Conservation (phyloP, 208 protist species). For the Lotmaria passim region DNA sequence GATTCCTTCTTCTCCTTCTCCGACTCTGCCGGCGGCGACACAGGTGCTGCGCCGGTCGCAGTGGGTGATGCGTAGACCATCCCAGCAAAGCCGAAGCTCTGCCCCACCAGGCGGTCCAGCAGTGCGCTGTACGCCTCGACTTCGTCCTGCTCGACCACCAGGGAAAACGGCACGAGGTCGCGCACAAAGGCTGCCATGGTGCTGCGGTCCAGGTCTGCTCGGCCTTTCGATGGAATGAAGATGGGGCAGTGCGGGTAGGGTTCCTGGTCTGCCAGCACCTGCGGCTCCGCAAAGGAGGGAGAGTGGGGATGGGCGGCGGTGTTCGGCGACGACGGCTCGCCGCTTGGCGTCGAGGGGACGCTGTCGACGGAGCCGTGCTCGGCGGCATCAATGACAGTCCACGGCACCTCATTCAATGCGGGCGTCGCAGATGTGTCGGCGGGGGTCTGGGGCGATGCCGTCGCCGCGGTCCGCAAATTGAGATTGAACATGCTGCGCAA, state of each 20-base stretch:
- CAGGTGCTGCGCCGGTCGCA: neutral
- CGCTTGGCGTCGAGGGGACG: conserved; percentile 18
- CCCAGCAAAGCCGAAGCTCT: conserved; percentile 47
- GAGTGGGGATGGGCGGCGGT: neutral
- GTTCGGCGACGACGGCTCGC: neutral
- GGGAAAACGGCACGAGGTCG: conserved; percentile 76
- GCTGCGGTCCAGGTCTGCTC: conserved; percentile 55
- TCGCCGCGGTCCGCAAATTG: conserved; percentile 21
- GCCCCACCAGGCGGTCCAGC: conserved; percentile 64
- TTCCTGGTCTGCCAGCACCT: conserved; percentile 15
- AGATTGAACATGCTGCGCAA: conserved; percentile 27
- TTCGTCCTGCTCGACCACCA: conserved; percentile 83
- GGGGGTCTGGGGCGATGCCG: neutral
- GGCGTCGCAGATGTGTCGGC: neutral
- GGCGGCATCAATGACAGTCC: conserved; percentile 13
- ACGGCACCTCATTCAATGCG: conserved; percentile 8
- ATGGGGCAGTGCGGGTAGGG: conserved; percentile 79
- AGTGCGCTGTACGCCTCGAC: conserved; percentile 50
- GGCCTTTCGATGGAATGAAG: conserved; percentile 83
- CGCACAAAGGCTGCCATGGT: conserved; percentile 68
- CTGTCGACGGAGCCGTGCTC: conserved; percentile 25
- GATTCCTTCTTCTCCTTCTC: neutral
- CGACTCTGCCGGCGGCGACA: neutral
- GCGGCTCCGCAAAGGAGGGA: conserved; percentile 5
- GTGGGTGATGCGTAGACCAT: conserved; percentile 30